Conservation (phyloP, 2,329 filamentous ascomycete species). For the Beauveria rudraprayagi region DNA sequence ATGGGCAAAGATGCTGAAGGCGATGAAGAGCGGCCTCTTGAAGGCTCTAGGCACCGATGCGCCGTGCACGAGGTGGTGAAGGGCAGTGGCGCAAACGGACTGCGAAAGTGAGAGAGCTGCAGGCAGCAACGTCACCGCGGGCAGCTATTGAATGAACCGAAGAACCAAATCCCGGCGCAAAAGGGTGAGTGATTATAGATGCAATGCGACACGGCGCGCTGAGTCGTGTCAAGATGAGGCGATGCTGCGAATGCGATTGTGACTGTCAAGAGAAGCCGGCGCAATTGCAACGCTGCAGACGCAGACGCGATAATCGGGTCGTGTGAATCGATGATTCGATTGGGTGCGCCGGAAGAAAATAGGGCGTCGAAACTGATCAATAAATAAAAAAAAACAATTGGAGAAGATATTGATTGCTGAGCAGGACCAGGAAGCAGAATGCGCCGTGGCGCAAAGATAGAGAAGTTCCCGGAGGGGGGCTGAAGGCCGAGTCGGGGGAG, state of each 20-base stretch:
- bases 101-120: slow-evolving; percentile 1
- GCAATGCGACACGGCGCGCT: neutral
- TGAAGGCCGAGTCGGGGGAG: slow-evolving; percentile 18
- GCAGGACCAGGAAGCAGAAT: neutral
- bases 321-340: neutral
- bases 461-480: slow-evolving; percentile 2
- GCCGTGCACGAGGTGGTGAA: neutral
- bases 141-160: neutral
- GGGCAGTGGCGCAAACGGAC: slow-evolving; percentile 8
- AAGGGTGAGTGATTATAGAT: neutral
- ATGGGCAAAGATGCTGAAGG: slow-evolving; percentile 5
- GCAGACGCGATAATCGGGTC: neutral
- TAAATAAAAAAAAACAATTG: neutral
- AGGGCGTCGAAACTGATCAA: neutral
- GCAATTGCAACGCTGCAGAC: neutral
- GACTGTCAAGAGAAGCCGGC: neutral
- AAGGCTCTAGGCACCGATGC: neutral
- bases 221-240: neutral
- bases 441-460: slow-evolving; percentile 6
- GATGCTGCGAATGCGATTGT: neutral
- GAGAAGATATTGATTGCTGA: neutral
- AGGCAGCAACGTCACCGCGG: neutral
- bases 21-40: neutral
- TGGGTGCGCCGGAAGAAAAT: slow-evolving; percentile 7
- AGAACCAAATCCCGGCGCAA: slow-evolving; percentile 1